A percentile compares a stretch with the other conserved stretches of the same genome.
phyloP scores from a whole-genome alignment of 305 asterid species.

The Lippia alba region DNA sequence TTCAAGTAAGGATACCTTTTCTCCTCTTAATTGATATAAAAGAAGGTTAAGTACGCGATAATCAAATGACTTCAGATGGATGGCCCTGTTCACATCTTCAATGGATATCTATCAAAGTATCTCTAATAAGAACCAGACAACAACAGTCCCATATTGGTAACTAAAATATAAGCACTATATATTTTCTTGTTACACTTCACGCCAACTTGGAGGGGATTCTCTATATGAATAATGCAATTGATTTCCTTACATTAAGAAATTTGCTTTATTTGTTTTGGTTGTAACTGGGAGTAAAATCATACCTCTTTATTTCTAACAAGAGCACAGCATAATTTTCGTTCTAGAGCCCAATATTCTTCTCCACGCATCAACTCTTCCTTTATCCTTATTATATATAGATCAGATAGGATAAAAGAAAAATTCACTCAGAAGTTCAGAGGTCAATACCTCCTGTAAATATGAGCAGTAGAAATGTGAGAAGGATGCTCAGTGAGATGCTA shows the following conservation, averaged over 20 bases:
- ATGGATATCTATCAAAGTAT: slow-evolving; percentile 60
- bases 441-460: slow-evolving; percentile 15
- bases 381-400: slow-evolving; percentile 51
- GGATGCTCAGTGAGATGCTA: slow-evolving; percentile 24
- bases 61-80: slow-evolving; percentile 89
- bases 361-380: slow-evolving; percentile 71
- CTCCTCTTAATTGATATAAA: slow-evolving; percentile 73
- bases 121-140: slow-evolving; percentile 38
- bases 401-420: slow-evolving; percentile 14
- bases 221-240: background rate
- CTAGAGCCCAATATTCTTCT: slow-evolving; percentile 88
- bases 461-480: slow-evolving; percentile 27
- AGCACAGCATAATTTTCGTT: slow-evolving; percentile 81
- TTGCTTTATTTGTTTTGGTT: background rate
- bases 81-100: slow-evolving; percentile 78
- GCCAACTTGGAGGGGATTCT: slow-evolving; percentile 11
- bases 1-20: slow-evolving; percentile 55
- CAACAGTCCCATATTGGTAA: slow-evolving; percentile 14
- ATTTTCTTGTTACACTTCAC: background rate
- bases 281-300: slow-evolving; percentile 9
- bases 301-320: slow-evolving; percentile 64
- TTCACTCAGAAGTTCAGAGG: slow-evolving; percentile 18
- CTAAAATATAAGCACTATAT: background rate
- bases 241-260: background rate
- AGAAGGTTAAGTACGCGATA: slow-evolving; percentile 88